These are phyloP conservation scores for Batkoa obscura DNA, from an alignment of 371 early-diverging fungal genomes.

Conservation along the genomic window DNA sequence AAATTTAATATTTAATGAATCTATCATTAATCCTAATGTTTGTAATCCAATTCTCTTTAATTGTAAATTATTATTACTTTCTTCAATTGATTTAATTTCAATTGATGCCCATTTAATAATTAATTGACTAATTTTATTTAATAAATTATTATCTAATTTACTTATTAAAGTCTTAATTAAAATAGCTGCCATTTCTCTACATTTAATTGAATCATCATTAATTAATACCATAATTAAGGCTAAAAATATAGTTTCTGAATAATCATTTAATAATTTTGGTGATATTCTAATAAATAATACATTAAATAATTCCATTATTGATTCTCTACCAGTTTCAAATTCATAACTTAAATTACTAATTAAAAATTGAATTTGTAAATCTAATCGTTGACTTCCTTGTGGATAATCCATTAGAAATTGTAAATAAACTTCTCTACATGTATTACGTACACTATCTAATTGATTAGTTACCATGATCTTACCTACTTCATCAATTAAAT, in stretches of 20 bases:
- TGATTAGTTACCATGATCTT: conserved; percentile 76
- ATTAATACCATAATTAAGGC: conserved; percentile 62
- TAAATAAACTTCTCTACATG: conserved; percentile 59
- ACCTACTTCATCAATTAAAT: conserved; percentile 62
- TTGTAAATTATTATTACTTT: conserved; percentile 3
- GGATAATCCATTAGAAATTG: conserved; percentile 90
- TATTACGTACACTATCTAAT: conserved; percentile 49
- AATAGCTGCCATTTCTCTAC: conserved; percentile 68
- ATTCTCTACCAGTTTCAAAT: conserved; percentile 75
- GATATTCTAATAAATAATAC: conserved; percentile 57
- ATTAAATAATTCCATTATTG: conserved; percentile 67
- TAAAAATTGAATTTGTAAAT: conserved; percentile 64
- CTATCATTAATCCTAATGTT: conserved; percentile 62
- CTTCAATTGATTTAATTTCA: conserved; percentile 4
- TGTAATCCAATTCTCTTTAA: conserved; percentile 62
- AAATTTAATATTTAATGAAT: conserved; percentile 39
- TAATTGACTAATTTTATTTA: conserved; percentile 31
- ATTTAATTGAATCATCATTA: conserved; percentile 78
- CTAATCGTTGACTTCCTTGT: conserved; percentile 55
- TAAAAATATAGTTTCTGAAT: conserved; percentile 62
- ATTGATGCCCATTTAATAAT: conserved; percentile 55
- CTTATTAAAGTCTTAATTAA: conserved; percentile 42
- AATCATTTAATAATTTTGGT: conserved; percentile 47
- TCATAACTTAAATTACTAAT: conserved; percentile 74
- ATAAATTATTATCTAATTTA: conserved; percentile 28